A percentile compares a stretch with the other conserved stretches of the same genome.
Conservation (phyloP, 305 asterid species). For the Fraxinus ornus region DNA sequence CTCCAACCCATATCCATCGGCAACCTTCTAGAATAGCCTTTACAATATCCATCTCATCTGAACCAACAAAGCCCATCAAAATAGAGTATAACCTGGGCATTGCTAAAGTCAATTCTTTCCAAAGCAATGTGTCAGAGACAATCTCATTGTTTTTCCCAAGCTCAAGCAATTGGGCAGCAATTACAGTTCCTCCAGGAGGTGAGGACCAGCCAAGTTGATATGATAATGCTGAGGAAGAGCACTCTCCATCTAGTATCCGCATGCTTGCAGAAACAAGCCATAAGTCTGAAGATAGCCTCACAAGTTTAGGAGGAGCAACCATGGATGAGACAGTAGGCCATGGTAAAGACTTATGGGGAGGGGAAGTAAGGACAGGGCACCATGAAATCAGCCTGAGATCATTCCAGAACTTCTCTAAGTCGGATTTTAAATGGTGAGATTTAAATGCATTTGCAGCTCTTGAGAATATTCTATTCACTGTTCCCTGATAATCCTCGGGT, state of each 20-base stretch:
- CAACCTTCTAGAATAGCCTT: slow-evolving; percentile 94
- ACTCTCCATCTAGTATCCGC: slow-evolving; percentile 95
- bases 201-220: slow-evolving; percentile 87
- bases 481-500: slow-evolving; percentile 50
- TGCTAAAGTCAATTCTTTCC: slow-evolving; percentile 86
- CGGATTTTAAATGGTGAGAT: slow-evolving; percentile 64
- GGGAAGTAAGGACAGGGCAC: slow-evolving; percentile 87
- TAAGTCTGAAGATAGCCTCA: slow-evolving; percentile 65
- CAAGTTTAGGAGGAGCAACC: slow-evolving; percentile 98
- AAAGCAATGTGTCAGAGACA: slow-evolving; percentile 66
- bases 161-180: slow-evolving; percentile 98
- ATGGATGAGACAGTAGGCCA: slow-evolving; percentile 87
- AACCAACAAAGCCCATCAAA: slow-evolving; percentile 62
- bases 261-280: slow-evolving; percentile 99
- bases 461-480: slow-evolving; percentile 62
- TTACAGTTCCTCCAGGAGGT: slow-evolving; percentile 91
- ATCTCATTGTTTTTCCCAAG: slow-evolving; percentile 94
- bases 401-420: slow-evolving; percentile 87
- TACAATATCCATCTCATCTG: slow-evolving; percentile 92
- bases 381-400: slow-evolving; percentile 86
- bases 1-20: slow-evolving; percentile 99
- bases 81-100: slow-evolving; percentile 93
- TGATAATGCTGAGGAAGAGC: slow-evolving; percentile 86
- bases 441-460: slow-evolving; percentile 74
- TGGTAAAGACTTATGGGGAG: slow-evolving; percentile 76